A percentile compares a stretch with the other conserved stretches of the same genome.
Evolutionary conservation across 208 protist species (phyloP).

Genomic region (Trypanosoma vivax): DNA sequence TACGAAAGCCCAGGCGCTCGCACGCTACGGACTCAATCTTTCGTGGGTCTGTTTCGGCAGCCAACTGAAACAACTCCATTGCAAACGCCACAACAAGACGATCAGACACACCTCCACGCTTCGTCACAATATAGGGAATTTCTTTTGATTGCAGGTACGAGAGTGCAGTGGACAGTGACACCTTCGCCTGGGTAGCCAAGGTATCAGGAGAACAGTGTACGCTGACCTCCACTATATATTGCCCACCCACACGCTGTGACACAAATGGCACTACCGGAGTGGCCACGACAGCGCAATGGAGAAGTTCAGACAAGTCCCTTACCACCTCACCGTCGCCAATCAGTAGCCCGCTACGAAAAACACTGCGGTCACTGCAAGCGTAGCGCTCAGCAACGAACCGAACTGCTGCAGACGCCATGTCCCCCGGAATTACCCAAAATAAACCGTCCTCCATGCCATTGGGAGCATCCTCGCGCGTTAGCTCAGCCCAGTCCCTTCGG

Average conservation of each 20-base stretch:
- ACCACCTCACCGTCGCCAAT: conserved; percentile 2
- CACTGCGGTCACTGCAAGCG: background rate
- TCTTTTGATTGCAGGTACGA: conserved; percentile 19
- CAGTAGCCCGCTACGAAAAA: conserved; percentile 1
- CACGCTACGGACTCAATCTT: conserved; percentile 8
- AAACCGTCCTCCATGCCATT: background rate
- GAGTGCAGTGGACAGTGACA: conserved; percentile 12
- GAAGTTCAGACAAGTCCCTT: conserved; percentile 9
- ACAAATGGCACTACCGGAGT: conserved; percentile 9
- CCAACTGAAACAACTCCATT: conserved; percentile 17
- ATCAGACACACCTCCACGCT: conserved; percentile 14
- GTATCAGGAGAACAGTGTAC: conserved; percentile 1
- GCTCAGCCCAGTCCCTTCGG: background rate
- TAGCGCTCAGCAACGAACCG: conserved; percentile 14
- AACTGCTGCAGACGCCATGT: background rate
- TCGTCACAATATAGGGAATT: conserved; percentile 21
- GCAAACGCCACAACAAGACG: conserved; percentile 21
- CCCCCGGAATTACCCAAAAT: conserved; percentile 14
- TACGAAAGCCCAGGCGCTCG: conserved; percentile 9
- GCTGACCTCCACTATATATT: conserved; percentile 17
- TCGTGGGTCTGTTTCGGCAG: background rate
- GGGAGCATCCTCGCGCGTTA: background rate
- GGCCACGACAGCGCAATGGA: conserved; percentile 15
- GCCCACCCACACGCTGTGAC: background rate
- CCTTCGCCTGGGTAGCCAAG: background rate